Percentiles rank a stretch among this genome's conserved stretches.
Conservation (phyloP, 2,329 filamentous ascomycete genomes). For the Cytospora paraplurivora region DNA sequence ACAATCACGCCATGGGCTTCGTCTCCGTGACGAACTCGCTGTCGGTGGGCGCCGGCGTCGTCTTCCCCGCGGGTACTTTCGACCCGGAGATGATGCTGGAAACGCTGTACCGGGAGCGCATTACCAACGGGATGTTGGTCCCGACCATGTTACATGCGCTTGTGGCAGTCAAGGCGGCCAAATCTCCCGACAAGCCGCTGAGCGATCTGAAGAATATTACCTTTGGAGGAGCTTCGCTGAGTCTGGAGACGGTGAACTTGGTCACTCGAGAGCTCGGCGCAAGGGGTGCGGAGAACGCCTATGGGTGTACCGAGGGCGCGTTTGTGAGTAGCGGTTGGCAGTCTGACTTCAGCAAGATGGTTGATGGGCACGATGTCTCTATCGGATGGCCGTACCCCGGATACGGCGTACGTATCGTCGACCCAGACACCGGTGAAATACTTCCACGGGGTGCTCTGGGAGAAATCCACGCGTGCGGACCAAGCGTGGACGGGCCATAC, state of each 20-base stretch:
- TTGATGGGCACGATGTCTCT: constrained; percentile 11
- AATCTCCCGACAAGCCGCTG: constrained; percentile 7
- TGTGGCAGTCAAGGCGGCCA: constrained; percentile 8
- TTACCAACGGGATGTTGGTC: constrained; percentile 6
- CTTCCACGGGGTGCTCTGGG: constrained; percentile 12
- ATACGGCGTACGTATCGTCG: constrained; percentile 11
- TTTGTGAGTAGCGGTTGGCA: not conserved
- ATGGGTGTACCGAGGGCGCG: constrained; percentile 17
- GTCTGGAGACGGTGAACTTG: not conserved
- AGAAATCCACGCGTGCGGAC: constrained; percentile 15
- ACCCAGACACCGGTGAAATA: constrained; percentile 18
- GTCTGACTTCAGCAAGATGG: constrained; percentile 11
- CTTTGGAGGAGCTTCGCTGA: constrained; percentile 5
- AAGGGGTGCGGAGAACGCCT: constrained; percentile 8
- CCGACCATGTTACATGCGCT: constrained; percentile 19
- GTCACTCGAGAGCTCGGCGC: constrained; percentile 11
- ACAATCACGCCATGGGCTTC: constrained; percentile 22
- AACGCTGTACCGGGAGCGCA: constrained; percentile 9
- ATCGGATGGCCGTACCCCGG: constrained; percentile 13
- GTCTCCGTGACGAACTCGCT: constrained; percentile 2
- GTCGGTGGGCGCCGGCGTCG: not conserved
- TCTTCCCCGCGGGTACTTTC: constrained; percentile 7
- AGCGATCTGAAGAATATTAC: constrained; percentile 12
- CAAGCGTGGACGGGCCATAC: constrained; percentile 11
- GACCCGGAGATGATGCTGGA: constrained; percentile 14